These are phyloP conservation scores for Tetrapisispora nanseiensis DNA, from an alignment of 805 yeast species.

Conservation along the genomic window DNA sequence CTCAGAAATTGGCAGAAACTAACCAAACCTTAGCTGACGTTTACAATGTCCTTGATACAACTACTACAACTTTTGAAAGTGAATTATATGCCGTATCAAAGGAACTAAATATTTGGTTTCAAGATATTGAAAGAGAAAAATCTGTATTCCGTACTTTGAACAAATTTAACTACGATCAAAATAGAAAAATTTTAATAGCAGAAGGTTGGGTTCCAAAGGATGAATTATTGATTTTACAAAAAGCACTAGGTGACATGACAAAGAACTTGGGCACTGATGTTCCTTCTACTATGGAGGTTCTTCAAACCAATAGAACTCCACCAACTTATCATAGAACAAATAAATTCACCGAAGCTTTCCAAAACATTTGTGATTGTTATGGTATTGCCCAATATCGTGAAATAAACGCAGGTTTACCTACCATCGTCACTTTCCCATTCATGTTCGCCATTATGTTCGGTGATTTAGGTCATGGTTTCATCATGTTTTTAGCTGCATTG, in stretches of 20 bases:
- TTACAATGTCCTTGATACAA: slow-evolving; percentile 38
- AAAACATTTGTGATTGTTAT: slow-evolving; percentile 64
- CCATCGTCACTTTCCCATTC: slow-evolving; percentile 68
- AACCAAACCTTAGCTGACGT: slow-evolving; percentile 39
- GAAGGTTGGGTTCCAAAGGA: slow-evolving; percentile 67
- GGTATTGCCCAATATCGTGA: slow-evolving; percentile 70
- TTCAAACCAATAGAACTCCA: slow-evolving; percentile 57
- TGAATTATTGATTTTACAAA: slow-evolving; percentile 40
- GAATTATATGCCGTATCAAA: slow-evolving; percentile 56
- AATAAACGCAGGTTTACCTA: slow-evolving; percentile 66
- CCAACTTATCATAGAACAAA: slow-evolving; percentile 65
- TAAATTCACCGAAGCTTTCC: slow-evolving; percentile 61
- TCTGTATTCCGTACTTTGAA: slow-evolving; percentile 51
- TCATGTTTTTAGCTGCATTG: slow-evolving; percentile 47
- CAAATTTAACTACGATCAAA: slow-evolving; percentile 57
- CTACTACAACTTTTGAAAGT: slow-evolving; percentile 47
- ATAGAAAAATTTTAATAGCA: slow-evolving; percentile 55
- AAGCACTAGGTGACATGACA: slow-evolving; percentile 34
- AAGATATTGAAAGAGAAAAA: slow-evolving; percentile 43
- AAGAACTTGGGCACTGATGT: slow-evolving; percentile 23
- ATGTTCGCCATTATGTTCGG: slow-evolving; percentile 83
- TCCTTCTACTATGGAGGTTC: slow-evolving; percentile 45
- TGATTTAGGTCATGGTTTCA: slow-evolving; percentile 70
- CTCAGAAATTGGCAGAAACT: slow-evolving; percentile 31
- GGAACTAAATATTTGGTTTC: slow-evolving; percentile 55